Base-by-base conservation (phyloP, 1,284 basidiomycete genomes). In the Peniophora sp. region DNA sequence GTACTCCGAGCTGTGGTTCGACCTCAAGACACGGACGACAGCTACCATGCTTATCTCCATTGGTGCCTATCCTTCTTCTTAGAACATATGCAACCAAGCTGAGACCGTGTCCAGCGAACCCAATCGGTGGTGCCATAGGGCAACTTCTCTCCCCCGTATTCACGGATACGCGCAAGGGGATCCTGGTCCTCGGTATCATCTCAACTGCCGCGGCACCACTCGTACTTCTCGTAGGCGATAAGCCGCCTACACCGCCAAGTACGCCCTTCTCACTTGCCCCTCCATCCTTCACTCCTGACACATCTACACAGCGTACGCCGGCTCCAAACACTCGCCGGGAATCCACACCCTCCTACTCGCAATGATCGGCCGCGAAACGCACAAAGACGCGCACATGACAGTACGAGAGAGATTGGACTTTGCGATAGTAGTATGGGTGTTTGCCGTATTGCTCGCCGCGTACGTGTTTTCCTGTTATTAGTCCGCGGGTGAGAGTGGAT, bases 1-100 rank as follows among this genome's bases (percentile, higher is more conserved):
- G 51, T 91, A 84, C 63, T 89, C 87, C 1, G 85, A 91, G 60
- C 72, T 72, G 24, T 91, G 88, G 88, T 91, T 91, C 57, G 78
- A 85, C 55, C 65, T 88, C 42, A 72, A 75, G 51, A 78, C 83
- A 17, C 73, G 88, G 44, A 89, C 83, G 3, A 89, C 88, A 0
- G 85, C 84, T 14, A 91, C 88, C 1, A 90, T 88, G 86, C 60
- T 86, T 24, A 69, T 89, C 50, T 77, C 86, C n/a, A 74, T 91
- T 34, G 73, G 86, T 84, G 54, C 49, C 67, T 53, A 20, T 18
- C 22, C 39, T 50, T 43, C 27, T 18, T n/a, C n/a, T n/a, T n/a
- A n/a, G n/a, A n/a, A n/a, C n/a, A n/a, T n/a, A n/a, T n/a, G n/a
- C n/a, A n/a, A n/a, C n/a, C n/a, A n/a, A n/a, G n/a, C n/a, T n/a